phyloP scores from a whole-genome alignment of 768 basidiomycete genomes.

The Mycena amicta region DNA sequence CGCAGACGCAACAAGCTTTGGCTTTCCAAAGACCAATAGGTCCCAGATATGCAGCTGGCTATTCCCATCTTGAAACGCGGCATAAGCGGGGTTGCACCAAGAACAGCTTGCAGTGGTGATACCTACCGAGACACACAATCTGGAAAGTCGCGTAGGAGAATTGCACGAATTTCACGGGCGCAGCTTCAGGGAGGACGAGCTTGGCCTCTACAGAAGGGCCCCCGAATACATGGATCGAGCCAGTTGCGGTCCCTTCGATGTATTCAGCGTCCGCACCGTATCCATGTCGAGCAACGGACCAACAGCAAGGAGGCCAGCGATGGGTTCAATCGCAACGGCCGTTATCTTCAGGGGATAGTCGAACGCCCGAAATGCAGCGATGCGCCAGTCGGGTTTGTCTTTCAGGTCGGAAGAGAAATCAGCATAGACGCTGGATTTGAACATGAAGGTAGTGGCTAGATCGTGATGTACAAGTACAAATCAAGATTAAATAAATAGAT shows the following conservation, averaged over 20 bases:
- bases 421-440: slow-evolving; percentile 40
- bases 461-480: not conserved
- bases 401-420: slow-evolving; percentile 62
- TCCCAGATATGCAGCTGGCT: slow-evolving; percentile 65
- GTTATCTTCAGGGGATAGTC: slow-evolving; percentile 55
- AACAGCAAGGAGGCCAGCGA: slow-evolving; percentile 61
- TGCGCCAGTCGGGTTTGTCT: slow-evolving; percentile 61
- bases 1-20: slow-evolving; percentile 52
- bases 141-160: slow-evolving; percentile 59
- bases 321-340: slow-evolving; percentile 59
- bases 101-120: no score
- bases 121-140: slow-evolving; percentile 64
- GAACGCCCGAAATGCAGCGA: slow-evolving; percentile 49
- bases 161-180: slow-evolving; percentile 59
- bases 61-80: slow-evolving; percentile 44
- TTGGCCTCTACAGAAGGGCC: slow-evolving; percentile 61
- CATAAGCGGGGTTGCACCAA: not conserved
- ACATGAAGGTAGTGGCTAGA: slow-evolving; percentile 34
- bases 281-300: slow-evolving; percentile 39
- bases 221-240: slow-evolving; percentile 68
- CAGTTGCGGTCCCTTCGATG: slow-evolving; percentile 62
- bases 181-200: slow-evolving; percentile 47
- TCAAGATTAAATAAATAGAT: not conserved
- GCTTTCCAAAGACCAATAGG: slow-evolving; percentile 51
- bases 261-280: slow-evolving; percentile 4